Evolutionary conservation across 2,329 filamentous ascomycete genomes (phyloP), one percentile per base, ranked within the genome.

Genomic region (Botryotinia narcissicola): DNA sequence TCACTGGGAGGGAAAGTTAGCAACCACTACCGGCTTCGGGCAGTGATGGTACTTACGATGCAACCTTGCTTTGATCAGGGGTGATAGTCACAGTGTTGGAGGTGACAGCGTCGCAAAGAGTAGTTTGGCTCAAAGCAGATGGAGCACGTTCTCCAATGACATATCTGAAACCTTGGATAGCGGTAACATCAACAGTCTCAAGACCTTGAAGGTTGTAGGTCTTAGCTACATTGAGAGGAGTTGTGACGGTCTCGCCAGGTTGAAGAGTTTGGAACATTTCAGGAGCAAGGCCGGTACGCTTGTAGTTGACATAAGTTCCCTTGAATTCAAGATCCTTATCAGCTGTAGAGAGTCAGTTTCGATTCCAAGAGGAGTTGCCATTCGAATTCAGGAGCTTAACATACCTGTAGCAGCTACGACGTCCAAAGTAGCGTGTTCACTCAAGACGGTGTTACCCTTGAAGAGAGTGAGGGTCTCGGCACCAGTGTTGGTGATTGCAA

Each of bases 401-500:
- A 40, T 78, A 77, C 77, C 73, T 70, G 77, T 60, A 51, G 73
- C 61, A 57, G 76, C 42, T 14, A 77, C 64, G 29, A 78, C 66
- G 74, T 78, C 77, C 67, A 74, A 73, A 42, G 77, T 78, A 48
- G 73, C 73, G 35, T 78, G 76, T 4, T 73, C 71, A 69, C 72
- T 75, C 63, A 78, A 70, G 18, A 78, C 77, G 32, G 77, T 78
- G 63, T 78, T 78, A 46, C 77, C 77, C 70, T 77, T 78, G 75
- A 78, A 78, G 37, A 78, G 75, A 57, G 75, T 77, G 18, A 78
- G 25, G 2, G 74, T 62, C 62, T 77, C 76, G 42, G 37, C 66
- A 37, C 77, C 77, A 61, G 73, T 78, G 68, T 78, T 78, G 18
- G 76, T 78, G 7, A 78, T 74, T 5, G 75, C 73, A 29, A 77